A percentile compares a stretch with the other conserved stretches of the same genome.
These are phyloP conservation scores for sunflower (Helianthus annuus) DNA, from an alignment of 129 eudicot genomes.

Conservation along the genomic window DNA sequence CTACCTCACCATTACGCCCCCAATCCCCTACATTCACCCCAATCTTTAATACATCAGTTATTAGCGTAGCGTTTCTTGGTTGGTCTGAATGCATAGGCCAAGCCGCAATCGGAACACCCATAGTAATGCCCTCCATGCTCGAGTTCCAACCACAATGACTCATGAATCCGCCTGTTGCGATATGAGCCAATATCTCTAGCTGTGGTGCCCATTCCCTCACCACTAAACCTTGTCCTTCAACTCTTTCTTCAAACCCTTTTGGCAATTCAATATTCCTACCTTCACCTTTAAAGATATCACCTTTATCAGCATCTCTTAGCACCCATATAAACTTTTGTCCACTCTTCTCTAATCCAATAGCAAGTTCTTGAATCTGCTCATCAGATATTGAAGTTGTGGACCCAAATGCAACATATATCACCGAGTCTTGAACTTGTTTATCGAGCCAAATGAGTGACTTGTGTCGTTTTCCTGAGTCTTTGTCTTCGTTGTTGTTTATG, in stretches of 20 bases:
- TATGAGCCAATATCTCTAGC: conserved; percentile 27
- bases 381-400: conserved; percentile 35
- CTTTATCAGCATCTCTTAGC: conserved; percentile 43
- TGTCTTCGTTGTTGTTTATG: not conserved
- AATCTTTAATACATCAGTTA: conserved; percentile 26
- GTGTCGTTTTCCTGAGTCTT: conserved; percentile 16
- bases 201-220: conserved; percentile 42
- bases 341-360: conserved; percentile 35
- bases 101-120: conserved; percentile 43
- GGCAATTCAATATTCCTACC: conserved; percentile 25
- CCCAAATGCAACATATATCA: conserved; percentile 52
- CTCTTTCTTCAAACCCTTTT: conserved; percentile 34
- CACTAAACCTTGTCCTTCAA: conserved; percentile 21
- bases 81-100: conserved; percentile 65
- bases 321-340: conserved; percentile 39
- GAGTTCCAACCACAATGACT: conserved; percentile 55
- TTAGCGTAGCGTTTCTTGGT: conserved; percentile 9
- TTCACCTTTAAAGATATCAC: conserved; percentile 24
- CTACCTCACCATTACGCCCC: conserved; percentile 22
- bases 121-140: conserved; percentile 39
- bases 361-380: conserved; percentile 34
- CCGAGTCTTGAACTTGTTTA: conserved; percentile 43
- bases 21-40: conserved; percentile 29
- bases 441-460: conserved; percentile 48
- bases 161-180: conserved; percentile 32